Evolutionary conservation across 768 basidiomycete genomes (phyloP).

Genomic region (Cystobasidium ongulense): DNA sequence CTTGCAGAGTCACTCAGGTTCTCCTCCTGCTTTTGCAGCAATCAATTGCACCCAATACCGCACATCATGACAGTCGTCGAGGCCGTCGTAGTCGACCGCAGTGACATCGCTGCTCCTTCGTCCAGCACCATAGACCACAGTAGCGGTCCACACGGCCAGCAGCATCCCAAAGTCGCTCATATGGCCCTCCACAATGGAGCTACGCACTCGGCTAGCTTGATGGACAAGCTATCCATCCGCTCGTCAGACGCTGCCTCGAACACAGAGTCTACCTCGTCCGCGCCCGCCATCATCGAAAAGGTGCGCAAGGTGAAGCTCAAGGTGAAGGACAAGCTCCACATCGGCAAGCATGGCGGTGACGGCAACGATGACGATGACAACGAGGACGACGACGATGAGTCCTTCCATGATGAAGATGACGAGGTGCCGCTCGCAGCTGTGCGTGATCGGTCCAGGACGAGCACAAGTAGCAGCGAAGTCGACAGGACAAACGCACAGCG

Average conservation of each 20-base stretch:
- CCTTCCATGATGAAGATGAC: not conserved
- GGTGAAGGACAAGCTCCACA: conserved; percentile 23
- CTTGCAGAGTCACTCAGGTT: too few species aligned
- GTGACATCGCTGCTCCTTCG: too few species aligned
- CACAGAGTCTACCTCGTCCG: not conserved
- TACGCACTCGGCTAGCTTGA: not conserved
- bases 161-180: not conserved
- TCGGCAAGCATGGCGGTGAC: conserved; percentile 1
- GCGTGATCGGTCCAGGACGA: not conserved
- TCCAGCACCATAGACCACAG: too few species aligned
- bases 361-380: conserved; percentile 7
- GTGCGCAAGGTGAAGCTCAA: not conserved
- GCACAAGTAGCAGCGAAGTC: not conserved
- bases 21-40: too few species aligned
- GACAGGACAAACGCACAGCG: not conserved
- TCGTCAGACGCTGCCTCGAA: not conserved
- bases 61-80: too few species aligned
- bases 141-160: not conserved
- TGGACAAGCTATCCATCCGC: not conserved
- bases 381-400: not conserved
- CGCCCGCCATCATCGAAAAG: not conserved
- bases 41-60: too few species aligned
- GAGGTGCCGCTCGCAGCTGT: not conserved
- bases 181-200: not conserved
- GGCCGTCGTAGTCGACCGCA: too few species aligned